phyloP scores from a whole-genome alignment of 345 rosid genomes.

The Aquilaria malaccensis region DNA sequence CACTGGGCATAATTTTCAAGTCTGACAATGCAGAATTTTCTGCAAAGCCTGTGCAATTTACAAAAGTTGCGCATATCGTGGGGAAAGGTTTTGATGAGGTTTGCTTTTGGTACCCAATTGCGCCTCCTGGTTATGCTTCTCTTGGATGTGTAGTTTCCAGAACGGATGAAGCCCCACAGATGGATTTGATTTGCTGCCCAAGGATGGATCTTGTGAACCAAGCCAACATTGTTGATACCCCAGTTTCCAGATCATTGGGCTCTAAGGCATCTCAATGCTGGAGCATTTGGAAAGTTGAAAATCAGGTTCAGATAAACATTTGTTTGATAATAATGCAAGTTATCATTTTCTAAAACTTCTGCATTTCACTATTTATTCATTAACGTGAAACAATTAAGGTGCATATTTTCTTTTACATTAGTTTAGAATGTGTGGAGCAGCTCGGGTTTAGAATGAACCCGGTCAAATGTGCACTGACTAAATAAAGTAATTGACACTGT shows the following conservation, averaged over 20 bases:
- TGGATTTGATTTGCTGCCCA: constrained; percentile 78
- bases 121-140: constrained; percentile 94
- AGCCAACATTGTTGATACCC: constrained; percentile 65
- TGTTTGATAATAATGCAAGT: constrained; percentile 10
- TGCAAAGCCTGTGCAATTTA: constrained; percentile 84
- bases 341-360: neutral
- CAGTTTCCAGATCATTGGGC: constrained; percentile 71
- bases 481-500: no score
- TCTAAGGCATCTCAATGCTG: constrained; percentile 78
- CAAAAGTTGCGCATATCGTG: constrained; percentile 71
- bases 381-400: constrained; percentile 3
- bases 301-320: constrained; percentile 60
- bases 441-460: no score
- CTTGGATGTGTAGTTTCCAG: constrained; percentile 83
- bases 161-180: constrained; percentile 60
- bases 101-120: constrained; percentile 95
- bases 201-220: constrained; percentile 92
- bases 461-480: no score
- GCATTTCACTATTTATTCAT: constrained; percentile 1
- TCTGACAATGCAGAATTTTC: constrained; percentile 67
- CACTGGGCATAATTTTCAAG: constrained; percentile 77
- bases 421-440: no score
- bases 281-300: constrained; percentile 98
- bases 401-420: no score
- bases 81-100: constrained; percentile 91